These are phyloP conservation scores for Ceratocystis cacaofunesta DNA, from an alignment of 2,329 filamentous ascomycete genomes.

Conservation along the genomic window DNA sequence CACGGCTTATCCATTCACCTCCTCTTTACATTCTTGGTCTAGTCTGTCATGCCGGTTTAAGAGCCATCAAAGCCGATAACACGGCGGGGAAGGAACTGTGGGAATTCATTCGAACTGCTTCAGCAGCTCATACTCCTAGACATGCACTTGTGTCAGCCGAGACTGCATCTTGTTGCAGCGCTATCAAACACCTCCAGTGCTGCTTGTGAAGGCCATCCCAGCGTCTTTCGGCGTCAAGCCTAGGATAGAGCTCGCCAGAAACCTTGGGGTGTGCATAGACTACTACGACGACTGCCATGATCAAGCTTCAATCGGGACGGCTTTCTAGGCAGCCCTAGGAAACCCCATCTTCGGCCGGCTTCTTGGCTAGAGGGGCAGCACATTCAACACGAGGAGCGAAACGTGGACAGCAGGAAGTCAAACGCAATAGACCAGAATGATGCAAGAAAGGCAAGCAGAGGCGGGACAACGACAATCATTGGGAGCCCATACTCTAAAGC, in stretches of 20 bases:
- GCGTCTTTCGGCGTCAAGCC: not conserved
- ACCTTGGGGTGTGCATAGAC: too few species aligned
- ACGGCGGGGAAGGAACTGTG: conserved; percentile 57
- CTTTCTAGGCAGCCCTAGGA: too few species aligned
- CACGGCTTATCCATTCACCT: not conserved
- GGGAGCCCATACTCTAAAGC: not conserved
- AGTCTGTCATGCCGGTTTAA: not conserved
- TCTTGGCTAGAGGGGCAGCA: too few species aligned
- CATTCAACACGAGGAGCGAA: not conserved
- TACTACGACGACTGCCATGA: not conserved
- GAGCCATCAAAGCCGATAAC: conserved; percentile 27
- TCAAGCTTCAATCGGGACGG: not conserved
- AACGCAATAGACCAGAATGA: not conserved
- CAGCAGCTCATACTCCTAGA: conserved; percentile 38
- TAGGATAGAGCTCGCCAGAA: too few species aligned
- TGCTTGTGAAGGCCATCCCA: conserved; percentile 26
- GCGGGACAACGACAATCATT: not conserved
- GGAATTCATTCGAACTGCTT: conserved; percentile 57
- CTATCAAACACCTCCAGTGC: conserved; percentile 40
- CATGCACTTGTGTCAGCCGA: not conserved
- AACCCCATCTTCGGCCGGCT: too few species aligned
- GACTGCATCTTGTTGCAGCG: conserved; percentile 33
- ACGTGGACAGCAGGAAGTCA: not conserved
- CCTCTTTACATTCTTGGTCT: not conserved
- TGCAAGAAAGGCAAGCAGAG: not conserved